Conservation (phyloP, 495 filamentous ascomycete genomes). For the Hypoxylon rickii region DNA sequence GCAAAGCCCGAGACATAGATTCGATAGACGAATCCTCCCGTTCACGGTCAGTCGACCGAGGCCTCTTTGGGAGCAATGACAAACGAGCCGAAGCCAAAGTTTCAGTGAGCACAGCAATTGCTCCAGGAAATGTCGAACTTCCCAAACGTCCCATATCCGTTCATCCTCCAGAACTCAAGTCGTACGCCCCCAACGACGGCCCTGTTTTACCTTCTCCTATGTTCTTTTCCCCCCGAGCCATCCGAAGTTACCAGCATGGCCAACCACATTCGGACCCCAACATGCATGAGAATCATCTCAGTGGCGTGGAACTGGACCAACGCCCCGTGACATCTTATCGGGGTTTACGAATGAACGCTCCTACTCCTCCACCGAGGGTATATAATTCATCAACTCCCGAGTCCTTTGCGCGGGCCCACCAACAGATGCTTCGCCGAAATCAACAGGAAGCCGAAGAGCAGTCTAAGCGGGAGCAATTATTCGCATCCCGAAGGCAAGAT, state of each 20-base stretch:
- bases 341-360: constrained; percentile 41
- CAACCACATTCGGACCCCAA: constrained; percentile 53
- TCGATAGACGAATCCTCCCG: constrained; percentile 49
- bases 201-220: constrained; percentile 39
- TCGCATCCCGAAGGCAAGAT: constrained; percentile 6
- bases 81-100: constrained; percentile 68
- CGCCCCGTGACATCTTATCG: constrained; percentile 49
- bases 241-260: constrained; percentile 45
- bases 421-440: constrained; percentile 31
- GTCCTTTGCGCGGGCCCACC: constrained; percentile 36
- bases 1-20: constrained; percentile 55
- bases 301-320: constrained; percentile 38
- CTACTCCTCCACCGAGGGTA: constrained; percentile 25
- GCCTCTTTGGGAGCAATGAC: constrained; percentile 57
- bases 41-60: constrained; percentile 61
- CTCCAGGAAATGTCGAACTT: constrained; percentile 64
- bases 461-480: constrained; percentile 25
- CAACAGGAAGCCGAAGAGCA: constrained; percentile 29
- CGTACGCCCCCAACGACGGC: constrained; percentile 2
- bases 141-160: constrained; percentile 46
- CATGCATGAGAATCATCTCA: constrained; percentile 46
- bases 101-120: constrained; percentile 63
- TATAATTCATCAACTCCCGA: constrained; percentile 39
- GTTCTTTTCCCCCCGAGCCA: constrained; percentile 41
- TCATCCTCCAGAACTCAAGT: constrained; percentile 39